Evolutionary conservation across 2,329 filamentous ascomycete species (phyloP), one percentile per base, ranked within the genome.

Genomic region (Xylariaceae sp.): DNA sequence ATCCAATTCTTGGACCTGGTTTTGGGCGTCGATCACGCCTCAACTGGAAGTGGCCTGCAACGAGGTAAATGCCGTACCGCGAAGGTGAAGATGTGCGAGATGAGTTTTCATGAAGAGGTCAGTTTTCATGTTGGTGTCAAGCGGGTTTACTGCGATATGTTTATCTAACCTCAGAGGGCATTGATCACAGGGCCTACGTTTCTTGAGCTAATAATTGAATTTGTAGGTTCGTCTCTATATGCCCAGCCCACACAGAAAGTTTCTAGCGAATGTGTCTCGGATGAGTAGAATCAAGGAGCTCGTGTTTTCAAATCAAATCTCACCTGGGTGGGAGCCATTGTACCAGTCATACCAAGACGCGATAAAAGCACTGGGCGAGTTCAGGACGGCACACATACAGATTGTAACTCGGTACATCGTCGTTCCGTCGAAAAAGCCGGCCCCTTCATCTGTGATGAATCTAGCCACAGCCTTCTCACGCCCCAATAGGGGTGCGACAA

Each of bases 1-100:
- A 92, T 97, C 54, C 92, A 97, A 66, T 94, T 96, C 75, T 91
- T 96, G 71, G 93, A 97, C 68, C 81, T 95, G 11, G 83, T 92
- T 0, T 80, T 97, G 0, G 91, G 91, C 2, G 81, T 97, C 11
- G 87, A 95, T 65, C 93, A 97, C 73, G 67, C 66, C 1, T 72
- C 74, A 2, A 72, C 72, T 41, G 76, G 75, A 1, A 72, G 70
- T 53, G 63, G 62, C 29, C 56, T 57, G 9, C 57, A 53, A 29
- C 29, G 40, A 50, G 10, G 45, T 21, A 23, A 53, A 29, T 4
- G 13, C 4, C 4, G 16, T 18, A 26, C 32, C 16, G n/a, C 3
- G 18, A 55, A 51, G 23, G 2, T 13, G 62, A 64, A 42, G 9
- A 13, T 51, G 13, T 37, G 40, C 21, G 53, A 50, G 18, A 62